Percentiles rank a stretch among this genome's conserved stretches.
Conservation (phyloP, 768 basidiomycete species). For the Kwoniella sp. region DNA sequence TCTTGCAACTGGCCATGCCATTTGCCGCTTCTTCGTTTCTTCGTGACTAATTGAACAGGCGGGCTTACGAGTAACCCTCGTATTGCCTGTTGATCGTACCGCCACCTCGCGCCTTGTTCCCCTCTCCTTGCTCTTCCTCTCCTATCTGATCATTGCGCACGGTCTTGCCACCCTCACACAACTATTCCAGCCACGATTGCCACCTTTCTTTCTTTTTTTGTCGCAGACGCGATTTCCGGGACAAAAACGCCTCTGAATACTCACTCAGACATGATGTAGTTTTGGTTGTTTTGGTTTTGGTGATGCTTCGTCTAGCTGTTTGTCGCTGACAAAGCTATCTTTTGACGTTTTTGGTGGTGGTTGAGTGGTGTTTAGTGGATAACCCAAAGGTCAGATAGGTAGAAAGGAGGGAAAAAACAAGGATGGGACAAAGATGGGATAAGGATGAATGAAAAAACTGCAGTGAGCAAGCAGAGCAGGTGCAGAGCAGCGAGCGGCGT, state of each 20-base stretch:
- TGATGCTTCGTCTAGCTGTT: conserved; percentile 39
- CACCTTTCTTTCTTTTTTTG: neutral
- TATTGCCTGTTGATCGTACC: neutral
- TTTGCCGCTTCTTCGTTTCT: neutral
- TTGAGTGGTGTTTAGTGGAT: conserved; percentile 15
- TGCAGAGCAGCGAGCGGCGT: too few species aligned
- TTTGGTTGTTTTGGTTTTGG: conserved; percentile 27
- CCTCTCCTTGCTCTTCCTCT: too few species aligned
- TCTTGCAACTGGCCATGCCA: neutral
- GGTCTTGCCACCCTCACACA: too few species aligned
- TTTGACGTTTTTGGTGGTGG: conserved; percentile 25
- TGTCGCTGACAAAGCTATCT: conserved; percentile 41
- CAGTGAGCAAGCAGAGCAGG: too few species aligned
- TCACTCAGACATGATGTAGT: conserved; percentile 54
- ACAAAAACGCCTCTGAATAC: conserved; percentile 22
- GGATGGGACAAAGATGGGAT: conserved; percentile 18
- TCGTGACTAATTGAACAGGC: too few species aligned
- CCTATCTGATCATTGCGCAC: too few species aligned
- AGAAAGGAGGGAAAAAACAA: conserved; percentile 22
- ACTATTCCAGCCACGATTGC: neutral
- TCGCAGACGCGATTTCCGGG: neutral
- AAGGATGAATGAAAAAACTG: conserved; percentile 5
- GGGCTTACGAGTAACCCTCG: too few species aligned
- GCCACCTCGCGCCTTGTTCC: neutral
- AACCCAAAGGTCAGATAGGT: conserved; percentile 31